Evolutionary conservation across 1,284 basidiomycete species (phyloP), one percentile per base, ranked within the genome.

Genomic region (Fistulina hepatica): DNA sequence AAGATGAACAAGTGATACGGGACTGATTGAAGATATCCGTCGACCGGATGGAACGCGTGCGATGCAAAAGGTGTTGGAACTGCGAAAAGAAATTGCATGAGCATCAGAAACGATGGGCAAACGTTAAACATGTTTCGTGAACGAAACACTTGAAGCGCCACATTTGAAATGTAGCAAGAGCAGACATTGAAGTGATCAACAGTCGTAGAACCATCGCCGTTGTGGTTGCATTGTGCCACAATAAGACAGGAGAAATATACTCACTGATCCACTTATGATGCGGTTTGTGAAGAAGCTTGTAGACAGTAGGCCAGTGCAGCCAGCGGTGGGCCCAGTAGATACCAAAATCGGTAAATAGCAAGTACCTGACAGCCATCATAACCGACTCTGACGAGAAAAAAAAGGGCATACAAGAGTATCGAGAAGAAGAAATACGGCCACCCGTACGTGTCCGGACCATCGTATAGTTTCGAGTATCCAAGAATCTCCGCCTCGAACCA

Each of bases 251-350:
- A 16, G 10, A 23, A 6, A 16, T 9, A 1, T 6, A 73, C 85
- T 46, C 57, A 91, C 89, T 77, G 49, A 97, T 71, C 95, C 95
- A 98, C 62, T 90, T 95, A 72, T 98, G 94, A 60, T 98, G 94
- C 1, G 93, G 90, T 61, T 95, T 97, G 62, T 95, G 93, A 36
- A 97, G 52, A 49, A 73, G 67, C 60, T 94, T 97, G 71, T 98
- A 98, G 42, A 95, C 55, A 17, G 69, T 44, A 1, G 93, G 94
- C 47, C 86, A 71, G 57, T 98, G 94, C 42, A 95, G 71, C 60
- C 75, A 66, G n/a, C 94, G 77, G 57, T 98, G 94, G 17, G 93
- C 69, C 88, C 91, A 94, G 60, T 97, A 97, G 50, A 97, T 89
- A 48, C 71, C 65, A 45, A 84, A 84, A 60, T 97, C 93, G 23